Base-by-base conservation (phyloP, 176 grass and related monocot genomes). In the Cenchrus americanus region DNA sequence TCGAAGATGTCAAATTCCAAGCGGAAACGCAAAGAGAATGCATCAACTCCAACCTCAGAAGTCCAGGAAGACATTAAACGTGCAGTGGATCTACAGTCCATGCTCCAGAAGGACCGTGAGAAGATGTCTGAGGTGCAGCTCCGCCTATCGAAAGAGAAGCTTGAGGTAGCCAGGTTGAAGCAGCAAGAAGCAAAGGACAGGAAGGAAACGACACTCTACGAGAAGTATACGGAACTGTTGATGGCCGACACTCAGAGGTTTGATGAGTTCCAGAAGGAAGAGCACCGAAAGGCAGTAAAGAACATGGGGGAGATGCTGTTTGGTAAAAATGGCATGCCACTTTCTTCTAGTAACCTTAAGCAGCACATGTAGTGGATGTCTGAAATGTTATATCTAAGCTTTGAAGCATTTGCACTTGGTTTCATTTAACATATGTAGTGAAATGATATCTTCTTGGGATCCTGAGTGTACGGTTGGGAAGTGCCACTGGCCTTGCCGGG, bases 21-120 rank as follows among this genome's bases (percentile, higher is more conserved):
- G 27, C 64, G 54, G 48, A 87, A 87, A 78, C 55, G 64, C 24
- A 71, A 83, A 71, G 64, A 73, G n/a, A 71, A 77, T 30, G 21
- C 7, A 30, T 49, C 54, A 14, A 40, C 50, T 53, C 50, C 63
- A 62, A 51, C 64, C 2, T 74, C 61, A 1, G 80, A 87, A 48
- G 86, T 83, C 65, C 86, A 87, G 55, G 73, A 77, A 61, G 86
- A 83, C 73, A 87, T 87, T 59, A 83, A 77, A 71, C 65, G 57
- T 34, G 65, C 65, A 9, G 15, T 83, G 55, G 55, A 83, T 77
- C 86, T 87, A 21, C 86, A 83, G 54, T 18, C 32, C 55, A 87
- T 83, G 80, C 80, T 83, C 69, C 81, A 77, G 64, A 77, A 83
- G 22, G 86, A 87, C 43, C 80, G 80, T 1, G 73, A 87, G 80